Percentiles rank a stretch among this genome's conserved stretches.
These are phyloP conservation scores for Nicotiana knightiana DNA, from an alignment of 257 asterid species.

Conservation along the genomic window DNA sequence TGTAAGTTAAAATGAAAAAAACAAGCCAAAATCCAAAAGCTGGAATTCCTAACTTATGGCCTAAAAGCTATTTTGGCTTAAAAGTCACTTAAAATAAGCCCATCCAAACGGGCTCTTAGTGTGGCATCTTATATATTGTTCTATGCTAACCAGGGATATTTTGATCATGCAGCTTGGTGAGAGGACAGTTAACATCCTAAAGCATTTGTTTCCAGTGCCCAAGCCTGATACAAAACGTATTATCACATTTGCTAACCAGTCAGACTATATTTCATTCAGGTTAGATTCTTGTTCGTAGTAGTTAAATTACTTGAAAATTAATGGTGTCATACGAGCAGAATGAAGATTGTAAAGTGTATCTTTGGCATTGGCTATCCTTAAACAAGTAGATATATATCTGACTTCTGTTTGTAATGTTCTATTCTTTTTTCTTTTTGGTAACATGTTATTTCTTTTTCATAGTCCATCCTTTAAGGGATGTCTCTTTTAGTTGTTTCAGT, in stretches of 20 bases:
- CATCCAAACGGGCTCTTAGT: neutral
- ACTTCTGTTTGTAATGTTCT: neutral
- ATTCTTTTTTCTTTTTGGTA: neutral
- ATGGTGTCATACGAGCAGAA: neutral
- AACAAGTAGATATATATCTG: neutral
- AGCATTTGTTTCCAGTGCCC: conserved; percentile 90
- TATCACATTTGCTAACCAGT: conserved; percentile 69
- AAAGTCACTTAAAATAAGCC: no score
- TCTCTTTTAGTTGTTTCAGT: neutral
- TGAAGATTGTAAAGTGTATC: neutral
- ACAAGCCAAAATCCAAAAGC: no score
- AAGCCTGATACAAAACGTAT: conserved; percentile 87
- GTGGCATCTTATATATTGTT: neutral
- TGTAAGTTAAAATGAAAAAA: no score
- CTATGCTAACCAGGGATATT: neutral
- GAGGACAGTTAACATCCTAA: conserved; percentile 78
- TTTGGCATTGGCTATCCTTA: neutral
- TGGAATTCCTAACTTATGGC: no score
- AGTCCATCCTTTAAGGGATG: neutral
- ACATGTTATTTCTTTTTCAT: neutral
- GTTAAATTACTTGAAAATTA: neutral
- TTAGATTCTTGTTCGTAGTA: conserved; percentile 16
- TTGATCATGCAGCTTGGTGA: conserved; percentile 64
- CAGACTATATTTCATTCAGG: conserved; percentile 92
- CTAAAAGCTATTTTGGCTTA: no score